phyloP scores from a whole-genome alignment of 805 yeast genomes.

The Saturnispora diversa region DNA sequence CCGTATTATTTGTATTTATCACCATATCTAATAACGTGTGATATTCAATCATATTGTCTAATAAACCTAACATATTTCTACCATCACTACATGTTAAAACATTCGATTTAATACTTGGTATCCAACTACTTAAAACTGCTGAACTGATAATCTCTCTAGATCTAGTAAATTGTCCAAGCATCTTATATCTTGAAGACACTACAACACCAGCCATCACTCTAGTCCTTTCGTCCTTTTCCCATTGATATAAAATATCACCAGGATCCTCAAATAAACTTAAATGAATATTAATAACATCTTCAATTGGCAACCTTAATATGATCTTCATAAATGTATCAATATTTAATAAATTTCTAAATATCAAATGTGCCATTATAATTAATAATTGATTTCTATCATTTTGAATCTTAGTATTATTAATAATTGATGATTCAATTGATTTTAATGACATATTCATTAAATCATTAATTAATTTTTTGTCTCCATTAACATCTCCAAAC shows the following conservation, averaged over 20 bases:
- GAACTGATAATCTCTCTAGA: conserved; percentile 15
- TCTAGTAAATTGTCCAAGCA: conserved; percentile 15
- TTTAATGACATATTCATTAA: conserved; percentile 2
- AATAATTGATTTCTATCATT: conserved; percentile 15
- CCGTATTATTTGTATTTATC: conserved; percentile 8
- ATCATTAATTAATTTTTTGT: conserved; percentile 4
- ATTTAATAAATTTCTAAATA: conserved; percentile 15
- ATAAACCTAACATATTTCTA: conserved; percentile 19
- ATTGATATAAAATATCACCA: conserved; percentile 8
- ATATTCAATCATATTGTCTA: conserved; percentile 13
- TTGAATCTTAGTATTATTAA: neutral
- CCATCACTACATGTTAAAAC: conserved; percentile 12
- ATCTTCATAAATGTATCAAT: conserved; percentile 15
- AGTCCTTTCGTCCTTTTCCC: conserved; percentile 11
- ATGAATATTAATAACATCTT: conserved; percentile 14
- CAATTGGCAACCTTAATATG: conserved; percentile 17
- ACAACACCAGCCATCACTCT: conserved; percentile 18
- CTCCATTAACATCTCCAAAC: conserved; percentile 1
- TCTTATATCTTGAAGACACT: conserved; percentile 21
- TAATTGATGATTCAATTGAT: neutral
- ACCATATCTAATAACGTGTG: conserved; percentile 13
- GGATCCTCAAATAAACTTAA: conserved; percentile 11
- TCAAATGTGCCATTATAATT: conserved; percentile 19
- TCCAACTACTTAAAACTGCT: conserved; percentile 18
- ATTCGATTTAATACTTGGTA: conserved; percentile 7